phyloP scores from a whole-genome alignment of 225 moss, liverwort and hornwort genomes.

The Straminergon stramineum region DNA sequence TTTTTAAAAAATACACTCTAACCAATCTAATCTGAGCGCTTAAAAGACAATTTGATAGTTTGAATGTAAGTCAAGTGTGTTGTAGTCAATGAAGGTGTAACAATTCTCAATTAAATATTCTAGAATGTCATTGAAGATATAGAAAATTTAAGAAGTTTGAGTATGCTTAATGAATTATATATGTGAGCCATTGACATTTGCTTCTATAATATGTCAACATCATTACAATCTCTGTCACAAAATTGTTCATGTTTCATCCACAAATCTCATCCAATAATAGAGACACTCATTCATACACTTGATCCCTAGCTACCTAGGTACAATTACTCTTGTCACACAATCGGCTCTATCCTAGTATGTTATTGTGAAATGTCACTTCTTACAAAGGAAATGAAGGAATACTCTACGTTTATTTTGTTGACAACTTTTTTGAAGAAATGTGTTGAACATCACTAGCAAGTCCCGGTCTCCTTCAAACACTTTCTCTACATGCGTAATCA shows the following conservation, averaged over 20 bases:
- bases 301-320: background rate
- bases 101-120: background rate
- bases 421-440: background rate
- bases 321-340: background rate
- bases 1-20: no score
- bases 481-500: accelerated
- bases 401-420: background rate
- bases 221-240: accelerated
- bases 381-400: background rate
- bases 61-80: background rate
- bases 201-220: background rate
- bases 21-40: background rate
- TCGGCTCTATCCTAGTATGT: background rate
- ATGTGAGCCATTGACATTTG: background rate
- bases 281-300: background rate
- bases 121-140: background rate
- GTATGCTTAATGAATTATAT: background rate
- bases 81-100: background rate
- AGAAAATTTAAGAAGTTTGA: background rate
- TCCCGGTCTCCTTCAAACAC: background rate
- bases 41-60: background rate
- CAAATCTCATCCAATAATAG: background rate
- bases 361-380: background rate
- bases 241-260: background rate
- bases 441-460: background rate